phyloP scores from a whole-genome alignment of 2,329 filamentous ascomycete species.

The Raffaelea ambrosiae region DNA sequence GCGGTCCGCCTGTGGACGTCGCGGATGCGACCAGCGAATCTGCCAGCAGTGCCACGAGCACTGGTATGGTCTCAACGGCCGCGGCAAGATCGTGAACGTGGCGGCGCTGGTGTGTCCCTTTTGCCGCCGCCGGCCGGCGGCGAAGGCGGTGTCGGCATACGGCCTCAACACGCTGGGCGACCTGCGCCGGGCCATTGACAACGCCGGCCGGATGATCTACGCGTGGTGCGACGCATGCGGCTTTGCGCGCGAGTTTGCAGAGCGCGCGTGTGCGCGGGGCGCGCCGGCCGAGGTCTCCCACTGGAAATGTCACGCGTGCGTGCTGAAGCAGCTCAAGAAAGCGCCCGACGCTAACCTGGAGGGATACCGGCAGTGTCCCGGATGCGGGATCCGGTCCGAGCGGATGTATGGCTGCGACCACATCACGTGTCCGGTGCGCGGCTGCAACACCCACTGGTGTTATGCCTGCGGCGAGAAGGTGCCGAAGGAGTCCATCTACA shows the following conservation, averaged over 20 bases:
- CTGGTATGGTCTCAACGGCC: conserved; percentile 39
- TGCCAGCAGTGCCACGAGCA: conserved; percentile 28
- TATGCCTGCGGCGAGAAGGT: conserved; percentile 30
- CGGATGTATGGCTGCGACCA: conserved; percentile 38
- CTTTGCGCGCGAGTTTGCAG: conserved; percentile 30
- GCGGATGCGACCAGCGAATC: conserved; percentile 33
- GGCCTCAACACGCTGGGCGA: conserved; percentile 28
- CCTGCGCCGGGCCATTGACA: conserved; percentile 27
- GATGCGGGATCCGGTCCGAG: conserved; percentile 29
- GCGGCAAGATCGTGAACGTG: conserved; percentile 35
- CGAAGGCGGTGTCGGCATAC: conserved; percentile 23
- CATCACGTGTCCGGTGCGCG: conserved; percentile 31
- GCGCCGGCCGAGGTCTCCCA: conserved; percentile 24
- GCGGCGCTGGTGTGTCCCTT: conserved; percentile 41
- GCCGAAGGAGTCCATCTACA: background rate
- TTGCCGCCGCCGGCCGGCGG: conserved; percentile 33
- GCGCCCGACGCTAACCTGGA: background rate
- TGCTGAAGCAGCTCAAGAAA: conserved; percentile 3
- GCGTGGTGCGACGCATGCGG: conserved; percentile 38
- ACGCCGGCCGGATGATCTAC: conserved; percentile 35
- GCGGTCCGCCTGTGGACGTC: conserved; percentile 33
- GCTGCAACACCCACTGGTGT: conserved; percentile 35
- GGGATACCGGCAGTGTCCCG: conserved; percentile 22
- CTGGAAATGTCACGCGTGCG: conserved; percentile 35
- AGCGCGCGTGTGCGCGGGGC: conserved; percentile 34